Percentiles rank a stretch among this genome's conserved stretches.
Conservation (phyloP, 306 rosid genomes). For the Vigna reflexopilosa region DNA sequence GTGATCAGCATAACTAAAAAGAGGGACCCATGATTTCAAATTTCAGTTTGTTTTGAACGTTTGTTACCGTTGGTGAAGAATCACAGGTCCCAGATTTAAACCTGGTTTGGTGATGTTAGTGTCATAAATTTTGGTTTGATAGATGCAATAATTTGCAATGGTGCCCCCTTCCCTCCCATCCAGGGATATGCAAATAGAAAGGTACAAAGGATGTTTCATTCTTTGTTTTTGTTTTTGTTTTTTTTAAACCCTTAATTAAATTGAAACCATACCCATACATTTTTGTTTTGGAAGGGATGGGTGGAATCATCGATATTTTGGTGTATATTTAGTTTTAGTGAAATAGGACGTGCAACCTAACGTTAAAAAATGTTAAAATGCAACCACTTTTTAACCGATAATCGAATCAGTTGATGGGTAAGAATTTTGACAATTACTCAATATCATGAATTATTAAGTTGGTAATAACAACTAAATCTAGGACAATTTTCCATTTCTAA, state of each 20-base stretch:
- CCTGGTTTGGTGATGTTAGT: constrained; percentile 7
- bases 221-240: not conserved
- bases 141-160: constrained; percentile 36
- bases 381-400: not conserved
- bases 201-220: constrained; percentile 28
- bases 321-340: not conserved
- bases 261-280: not conserved
- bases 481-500: not conserved
- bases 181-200: constrained; percentile 4
- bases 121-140: constrained; percentile 45
- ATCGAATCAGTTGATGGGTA: constrained; percentile 7
- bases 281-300: not conserved
- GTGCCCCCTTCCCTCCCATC: constrained; percentile 33
- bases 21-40: constrained; percentile 59
- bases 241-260: not conserved
- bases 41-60: constrained; percentile 37
- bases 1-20: not conserved
- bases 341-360: not conserved
- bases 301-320: not conserved
- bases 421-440: not conserved
- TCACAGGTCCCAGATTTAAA: constrained; percentile 55
- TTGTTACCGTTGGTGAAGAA: constrained; percentile 55
- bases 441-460: not conserved
- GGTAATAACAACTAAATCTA: not conserved
- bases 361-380: not conserved